Base-by-base conservation (phyloP, 139 green algal species). In the Zygnema cylindricum region DNA sequence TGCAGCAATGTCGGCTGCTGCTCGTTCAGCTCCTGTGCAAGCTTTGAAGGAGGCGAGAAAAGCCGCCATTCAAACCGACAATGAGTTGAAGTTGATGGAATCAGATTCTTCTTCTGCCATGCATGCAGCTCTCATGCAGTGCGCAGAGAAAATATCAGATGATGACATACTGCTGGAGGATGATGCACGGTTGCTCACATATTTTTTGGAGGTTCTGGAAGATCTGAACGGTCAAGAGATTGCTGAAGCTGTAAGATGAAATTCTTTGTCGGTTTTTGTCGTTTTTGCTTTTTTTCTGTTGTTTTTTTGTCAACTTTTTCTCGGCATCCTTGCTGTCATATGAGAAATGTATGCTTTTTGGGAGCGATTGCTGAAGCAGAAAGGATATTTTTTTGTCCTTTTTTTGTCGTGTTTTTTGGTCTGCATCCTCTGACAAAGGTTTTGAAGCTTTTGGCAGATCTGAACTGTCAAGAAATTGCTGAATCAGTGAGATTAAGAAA, bases 161-260 rank as follows among this genome's bases (percentile, higher is more conserved):
- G 81, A 90, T 76, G 85, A 90, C 43, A 23, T 90, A 7, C 85
- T 90, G 0, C 36, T 90, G 25, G 85, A 86, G 43, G 85, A 90
- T 38, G 85, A 90, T 16, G 85, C 77, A 23, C 43, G 88, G 85
- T 32, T 90, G 39, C 33, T 90, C 21, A 33, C 82, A 33, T 77
- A 40, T 16, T 89, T 90, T 35, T 33, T 90, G 25, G 32, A 81
- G 32, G 55, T 87, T 2, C 85, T 90, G n/a, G 33, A 36, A 32
- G 78, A 90, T 7, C 38, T 49, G 32, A 55, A 90, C n/a, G 85
- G 81, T 22, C 11, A 54, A 16, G 81, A 90, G 32, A 35, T 90
- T 22, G 85, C 85, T 11, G 33, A 87, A 25, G 69, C 35, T 41
- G 86, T 91, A 25, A n/a, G n/a, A n/a, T n/a, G n/a, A n/a, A n/a